Percentiles rank a stretch among this genome's conserved stretches.
Conservation (phyloP, 139 green algal genomes). For the Haematococcus sp. region DNA sequence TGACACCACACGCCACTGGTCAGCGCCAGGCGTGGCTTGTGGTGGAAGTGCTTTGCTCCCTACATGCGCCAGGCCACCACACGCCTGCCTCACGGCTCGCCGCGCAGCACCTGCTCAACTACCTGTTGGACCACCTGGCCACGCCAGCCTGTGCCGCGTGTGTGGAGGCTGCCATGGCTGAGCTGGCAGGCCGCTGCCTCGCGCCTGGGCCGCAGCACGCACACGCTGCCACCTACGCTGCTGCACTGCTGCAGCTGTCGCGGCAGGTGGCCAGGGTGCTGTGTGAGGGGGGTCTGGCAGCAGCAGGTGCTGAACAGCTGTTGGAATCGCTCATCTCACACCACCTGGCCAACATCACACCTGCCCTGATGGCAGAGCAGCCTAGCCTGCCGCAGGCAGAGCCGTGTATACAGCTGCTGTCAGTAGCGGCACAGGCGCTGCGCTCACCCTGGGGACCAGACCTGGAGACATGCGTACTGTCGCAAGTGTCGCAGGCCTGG, state of each 20-base stretch:
- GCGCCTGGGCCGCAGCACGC: not conserved
- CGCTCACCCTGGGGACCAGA: too few species aligned
- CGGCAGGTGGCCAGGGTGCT: conserved; percentile 2
- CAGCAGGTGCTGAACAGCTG: not conserved
- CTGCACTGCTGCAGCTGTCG: not conserved
- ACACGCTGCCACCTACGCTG: not conserved
- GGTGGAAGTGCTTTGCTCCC: conserved; percentile 8
- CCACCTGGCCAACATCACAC: too few species aligned
- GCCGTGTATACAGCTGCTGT: too few species aligned
- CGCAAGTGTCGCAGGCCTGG: not conserved
- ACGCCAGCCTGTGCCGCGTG: not conserved
- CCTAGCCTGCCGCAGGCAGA: too few species aligned
- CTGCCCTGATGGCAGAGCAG: too few species aligned
- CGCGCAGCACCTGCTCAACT: not conserved
- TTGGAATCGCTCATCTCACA: not conserved
- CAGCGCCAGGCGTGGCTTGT: conserved; percentile 3
- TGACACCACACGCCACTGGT: too few species aligned
- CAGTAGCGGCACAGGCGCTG: too few species aligned
- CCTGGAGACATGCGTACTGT: not conserved
- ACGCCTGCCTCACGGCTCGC: not conserved
- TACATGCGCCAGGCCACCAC: not conserved
- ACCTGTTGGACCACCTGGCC: not conserved
- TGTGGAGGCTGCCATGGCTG: not conserved
- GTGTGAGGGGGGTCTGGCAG: not conserved
- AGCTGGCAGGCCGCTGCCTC: conserved; percentile 4